A percentile compares a stretch with the other conserved stretches of the same genome.
phyloP scores from a whole-genome alignment of 2,329 filamentous ascomycete species.

The Cordyceps fumosorosea region DNA sequence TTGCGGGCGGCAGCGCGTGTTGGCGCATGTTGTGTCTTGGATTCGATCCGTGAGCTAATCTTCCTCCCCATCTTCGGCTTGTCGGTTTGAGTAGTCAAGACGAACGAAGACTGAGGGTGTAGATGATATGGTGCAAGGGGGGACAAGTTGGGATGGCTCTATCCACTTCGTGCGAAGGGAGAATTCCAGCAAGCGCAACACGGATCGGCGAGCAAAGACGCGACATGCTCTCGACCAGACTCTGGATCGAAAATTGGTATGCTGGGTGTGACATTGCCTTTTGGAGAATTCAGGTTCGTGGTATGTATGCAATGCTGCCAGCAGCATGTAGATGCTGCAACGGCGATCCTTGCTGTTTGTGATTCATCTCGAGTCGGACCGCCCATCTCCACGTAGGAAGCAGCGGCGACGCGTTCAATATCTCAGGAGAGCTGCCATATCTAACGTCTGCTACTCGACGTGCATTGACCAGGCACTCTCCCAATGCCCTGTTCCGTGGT shows the following conservation, averaged over 20 bases:
- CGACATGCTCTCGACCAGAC: constrained; percentile 2
- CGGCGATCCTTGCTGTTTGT: background rate
- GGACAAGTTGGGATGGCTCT: background rate
- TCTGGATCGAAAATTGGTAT: background rate
- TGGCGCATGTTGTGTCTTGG: constrained; percentile 7
- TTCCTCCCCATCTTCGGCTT: background rate
- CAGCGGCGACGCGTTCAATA: background rate
- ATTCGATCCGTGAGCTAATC: background rate
- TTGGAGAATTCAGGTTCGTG: background rate
- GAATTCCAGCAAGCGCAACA: background rate
- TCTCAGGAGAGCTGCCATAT: background rate
- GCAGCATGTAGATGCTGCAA: background rate
- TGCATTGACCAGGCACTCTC: background rate
- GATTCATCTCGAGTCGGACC: background rate
- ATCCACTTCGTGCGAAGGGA: constrained; percentile 1
- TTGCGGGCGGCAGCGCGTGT: background rate
- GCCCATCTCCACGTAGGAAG: background rate
- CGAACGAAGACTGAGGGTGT: background rate
- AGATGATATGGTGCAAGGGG: constrained; percentile 9
- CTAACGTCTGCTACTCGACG: background rate
- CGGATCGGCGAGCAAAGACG: background rate
- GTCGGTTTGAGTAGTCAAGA: background rate
- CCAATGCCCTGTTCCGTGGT: background rate
- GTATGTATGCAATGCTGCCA: background rate
- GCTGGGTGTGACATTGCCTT: background rate